phyloP scores from a whole-genome alignment of 140 eudicot species.

The Bidens hawaiensis region DNA sequence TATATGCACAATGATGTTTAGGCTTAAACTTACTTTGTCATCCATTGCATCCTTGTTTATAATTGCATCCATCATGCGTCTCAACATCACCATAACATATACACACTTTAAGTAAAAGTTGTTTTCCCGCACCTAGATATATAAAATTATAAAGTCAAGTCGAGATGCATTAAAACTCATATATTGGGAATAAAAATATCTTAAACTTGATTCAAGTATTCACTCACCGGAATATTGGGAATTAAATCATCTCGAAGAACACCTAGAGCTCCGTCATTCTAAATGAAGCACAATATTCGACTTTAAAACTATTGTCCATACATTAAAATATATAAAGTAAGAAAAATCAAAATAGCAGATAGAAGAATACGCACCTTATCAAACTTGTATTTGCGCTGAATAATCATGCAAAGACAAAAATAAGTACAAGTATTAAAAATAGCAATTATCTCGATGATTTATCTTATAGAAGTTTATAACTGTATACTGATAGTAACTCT shows the following conservation, averaged over 20 bases:
- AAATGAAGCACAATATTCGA: constrained; percentile 19
- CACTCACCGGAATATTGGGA: constrained; percentile 80
- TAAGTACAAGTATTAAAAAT: too few species aligned
- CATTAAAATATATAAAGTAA: neutral
- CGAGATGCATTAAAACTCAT: neutral
- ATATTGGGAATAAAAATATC: neutral
- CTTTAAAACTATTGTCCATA: constrained; percentile 1
- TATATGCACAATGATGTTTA: neutral
- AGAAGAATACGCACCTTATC: constrained; percentile 40
- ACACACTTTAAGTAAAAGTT: too few species aligned
- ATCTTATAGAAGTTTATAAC: too few species aligned
- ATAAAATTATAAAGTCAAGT: neutral
- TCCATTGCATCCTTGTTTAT: constrained; percentile 83
- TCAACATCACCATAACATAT: too few species aligned
- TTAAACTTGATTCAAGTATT: constrained; percentile 10
- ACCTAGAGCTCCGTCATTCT: constrained; percentile 71
- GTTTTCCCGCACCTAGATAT: neutral
- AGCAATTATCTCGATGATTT: too few species aligned
- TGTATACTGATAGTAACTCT: too few species aligned
- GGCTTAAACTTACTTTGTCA: constrained; percentile 66
- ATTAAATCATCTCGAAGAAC: constrained; percentile 68
- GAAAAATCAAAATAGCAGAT: neutral
- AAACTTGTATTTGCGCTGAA: constrained; percentile 42
- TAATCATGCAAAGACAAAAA: constrained; percentile 4
- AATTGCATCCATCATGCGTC: too few species aligned